These are phyloP conservation scores for Leishmania mexicana DNA, from an alignment of 208 protist genomes.

Conservation along the genomic window DNA sequence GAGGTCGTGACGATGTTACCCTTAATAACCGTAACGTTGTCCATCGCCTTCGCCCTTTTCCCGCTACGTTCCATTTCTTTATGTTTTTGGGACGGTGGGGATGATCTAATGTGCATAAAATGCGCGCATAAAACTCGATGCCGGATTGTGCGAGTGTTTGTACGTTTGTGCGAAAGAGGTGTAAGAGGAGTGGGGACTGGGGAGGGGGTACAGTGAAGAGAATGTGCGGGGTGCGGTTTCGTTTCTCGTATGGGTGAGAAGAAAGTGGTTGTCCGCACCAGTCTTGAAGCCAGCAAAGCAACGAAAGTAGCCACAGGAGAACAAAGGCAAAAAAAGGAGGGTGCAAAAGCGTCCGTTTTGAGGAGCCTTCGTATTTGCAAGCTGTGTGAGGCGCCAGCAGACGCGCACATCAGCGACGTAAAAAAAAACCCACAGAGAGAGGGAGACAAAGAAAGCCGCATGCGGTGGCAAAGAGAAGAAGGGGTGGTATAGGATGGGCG, in stretches of 20 bases:
- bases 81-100: not conserved
- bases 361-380: not conserved
- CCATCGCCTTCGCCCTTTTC: not conserved
- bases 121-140: not conserved
- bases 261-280: no score
- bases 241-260: not conserved
- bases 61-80: not conserved
- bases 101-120: not conserved
- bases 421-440: not conserved
- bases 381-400: no score
- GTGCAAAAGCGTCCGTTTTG: not conserved
- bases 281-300: not conserved
- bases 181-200: not conserved
- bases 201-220: not conserved
- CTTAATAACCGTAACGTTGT: constrained; percentile 44
- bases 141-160: not conserved
- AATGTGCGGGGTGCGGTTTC: not conserved
- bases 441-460: not conserved
- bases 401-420: not conserved
- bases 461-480: not conserved
- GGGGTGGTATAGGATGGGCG: no score
- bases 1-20: constrained; percentile 65
- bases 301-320: not conserved
- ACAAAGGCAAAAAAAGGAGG: not conserved
- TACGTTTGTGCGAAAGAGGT: not conserved